Evolutionary conservation across 176 grass and related monocot genomes (phyloP).

Genomic region (Olyra latifolia): DNA sequence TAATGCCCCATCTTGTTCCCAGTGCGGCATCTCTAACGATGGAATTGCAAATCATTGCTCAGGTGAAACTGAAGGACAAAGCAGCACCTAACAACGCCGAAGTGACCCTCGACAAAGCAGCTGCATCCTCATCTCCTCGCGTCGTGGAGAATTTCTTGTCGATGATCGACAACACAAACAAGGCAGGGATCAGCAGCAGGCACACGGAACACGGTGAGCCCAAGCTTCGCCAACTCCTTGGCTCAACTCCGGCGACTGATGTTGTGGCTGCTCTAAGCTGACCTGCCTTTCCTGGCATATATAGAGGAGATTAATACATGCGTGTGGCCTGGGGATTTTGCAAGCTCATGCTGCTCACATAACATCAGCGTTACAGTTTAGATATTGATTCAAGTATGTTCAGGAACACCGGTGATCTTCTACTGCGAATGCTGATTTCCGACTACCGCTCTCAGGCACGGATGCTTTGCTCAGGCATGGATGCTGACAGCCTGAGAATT

Average conservation of each 20-base stretch:
- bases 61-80: slow-evolving; percentile 59
- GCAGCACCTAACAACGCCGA: not conserved
- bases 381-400: slow-evolving; percentile 39
- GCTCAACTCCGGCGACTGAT: slow-evolving; percentile 41
- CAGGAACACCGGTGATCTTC: slow-evolving; percentile 26
- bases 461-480: not conserved
- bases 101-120: slow-evolving; percentile 12
- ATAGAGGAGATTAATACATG: slow-evolving; percentile 20
- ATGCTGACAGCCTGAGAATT: not conserved
- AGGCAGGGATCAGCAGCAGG: slow-evolving; percentile 3
- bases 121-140: slow-evolving; percentile 20
- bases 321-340: slow-evolving; percentile 26
- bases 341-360: slow-evolving; percentile 47
- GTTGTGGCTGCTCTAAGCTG: slow-evolving; percentile 44
- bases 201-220: slow-evolving; percentile 46
- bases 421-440: not conserved
- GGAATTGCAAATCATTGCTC: not conserved
- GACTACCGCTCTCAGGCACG: slow-evolving; percentile 1
- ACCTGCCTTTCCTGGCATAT: not conserved
- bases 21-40: slow-evolving; percentile 5
- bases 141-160: slow-evolving; percentile 65
- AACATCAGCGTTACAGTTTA: slow-evolving; percentile 28
- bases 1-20: not conserved
- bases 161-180: slow-evolving; percentile 53
- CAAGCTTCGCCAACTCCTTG: slow-evolving; percentile 58